These are phyloP conservation scores for Rhizoctonia solani DNA, from an alignment of 1,284 basidiomycete genomes.

Conservation along the genomic window DNA sequence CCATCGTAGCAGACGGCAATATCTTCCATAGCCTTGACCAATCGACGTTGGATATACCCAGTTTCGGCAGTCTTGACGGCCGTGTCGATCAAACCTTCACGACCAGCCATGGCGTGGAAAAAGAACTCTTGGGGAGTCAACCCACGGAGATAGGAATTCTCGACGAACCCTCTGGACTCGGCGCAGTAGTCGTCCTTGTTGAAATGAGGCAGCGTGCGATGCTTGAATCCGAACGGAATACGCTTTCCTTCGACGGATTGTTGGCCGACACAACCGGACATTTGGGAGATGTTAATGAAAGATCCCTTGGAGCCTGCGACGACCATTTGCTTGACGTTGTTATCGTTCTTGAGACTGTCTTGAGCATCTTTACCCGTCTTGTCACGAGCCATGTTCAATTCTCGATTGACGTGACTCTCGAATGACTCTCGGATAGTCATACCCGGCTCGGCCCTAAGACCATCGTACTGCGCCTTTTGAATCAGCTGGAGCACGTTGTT, in stretches of 20 bases:
- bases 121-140: constrained; percentile 99
- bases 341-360: constrained; percentile 95
- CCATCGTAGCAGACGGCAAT: constrained; percentile 98
- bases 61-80: constrained; percentile 99
- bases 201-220: constrained; percentile 96
- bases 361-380: constrained; percentile 94
- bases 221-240: constrained; percentile 97
- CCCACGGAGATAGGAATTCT: constrained; percentile 98
- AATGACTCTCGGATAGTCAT: constrained; percentile 99
- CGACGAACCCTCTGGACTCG: constrained; percentile 97
- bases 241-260: constrained; percentile 98
- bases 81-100: constrained; percentile 98
- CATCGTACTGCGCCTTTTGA: constrained; percentile 78
- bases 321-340: constrained; percentile 99
- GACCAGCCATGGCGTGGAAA: constrained; percentile 99
- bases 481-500: constrained; percentile 72
- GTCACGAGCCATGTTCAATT: constrained; percentile 96
- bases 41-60: constrained; percentile 96
- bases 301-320: constrained; percentile 98
- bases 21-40: constrained; percentile 98
- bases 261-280: constrained; percentile 99
- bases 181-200: constrained; percentile 99
- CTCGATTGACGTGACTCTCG: constrained; percentile 88
- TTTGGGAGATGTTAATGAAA: constrained; percentile 99
- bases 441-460: constrained; percentile 85